Base-by-base conservation (phyloP, 140 eudicot genomes). In the Oenanthe javanica region DNA sequence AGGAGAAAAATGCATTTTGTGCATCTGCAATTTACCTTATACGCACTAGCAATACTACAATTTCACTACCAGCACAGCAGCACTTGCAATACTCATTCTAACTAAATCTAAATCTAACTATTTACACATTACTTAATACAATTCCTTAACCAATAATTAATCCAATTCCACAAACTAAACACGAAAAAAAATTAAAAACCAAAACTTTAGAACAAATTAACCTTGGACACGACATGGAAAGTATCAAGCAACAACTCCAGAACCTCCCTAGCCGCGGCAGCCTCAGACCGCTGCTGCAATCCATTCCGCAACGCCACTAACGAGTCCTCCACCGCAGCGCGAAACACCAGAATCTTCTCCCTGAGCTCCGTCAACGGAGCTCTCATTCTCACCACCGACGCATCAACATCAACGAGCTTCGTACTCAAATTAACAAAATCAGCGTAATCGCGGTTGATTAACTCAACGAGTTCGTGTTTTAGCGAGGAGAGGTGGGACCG, bases 181-280 rank as follows among this genome's bases (percentile, higher is more conserved):
- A 57, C 9, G 15, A 72, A 78, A 55, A 18, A 45, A 12, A 27
- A 23, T 0, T 19, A 18, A 45, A 75, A 75, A 27, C 16, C 31
- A 21, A n/a, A 45, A 23, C 73, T 11, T n/a, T 23, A 63, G 8
- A 23, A 63, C 1, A 2, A 72, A 0, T 4, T 14, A 19, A 94
- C 98, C 97, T 95, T 95, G 9, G 97, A 95, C 43, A 95, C 96
- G 5, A 95, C 97, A 81, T 92, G 99, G 83, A 90, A 92, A 6
- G 99, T 89, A 81, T 95, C 99, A 19, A 95, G 91, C 90, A 95
- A 84, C 45, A 90, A 82, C 55, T 95, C 99, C 84, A 95, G 78
- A n/a, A 88, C 88, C 86, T 94, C 99, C 52, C 99, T 54, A 27
- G 93, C 95, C 55, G 85, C 91, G 57, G 88, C 79, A 3, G 99